Evolutionary conservation across 495 filamentous ascomycete genomes (phyloP).

Genomic region (Penicillium dipodomyicola): DNA sequence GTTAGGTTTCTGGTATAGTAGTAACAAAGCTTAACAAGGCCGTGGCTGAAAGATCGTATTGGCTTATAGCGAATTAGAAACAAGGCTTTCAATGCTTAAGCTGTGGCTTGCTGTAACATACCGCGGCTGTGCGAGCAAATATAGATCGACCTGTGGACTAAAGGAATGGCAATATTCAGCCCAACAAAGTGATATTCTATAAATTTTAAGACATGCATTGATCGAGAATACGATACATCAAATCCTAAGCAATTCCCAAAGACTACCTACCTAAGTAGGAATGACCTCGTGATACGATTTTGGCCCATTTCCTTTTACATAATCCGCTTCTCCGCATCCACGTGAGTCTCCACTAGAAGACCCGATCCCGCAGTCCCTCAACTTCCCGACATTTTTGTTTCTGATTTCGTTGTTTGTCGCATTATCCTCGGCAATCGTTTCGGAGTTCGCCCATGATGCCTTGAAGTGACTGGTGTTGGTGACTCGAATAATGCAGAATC

Average conservation of each 20-base stretch:
- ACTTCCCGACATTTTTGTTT: constrained; percentile 31
- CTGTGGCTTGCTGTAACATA: no score
- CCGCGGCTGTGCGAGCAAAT: no score
- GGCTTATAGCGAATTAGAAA: no score
- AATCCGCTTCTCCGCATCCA: constrained; percentile 35
- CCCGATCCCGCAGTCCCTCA: constrained; percentile 30
- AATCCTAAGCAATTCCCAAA: background rate
- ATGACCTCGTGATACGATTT: background rate
- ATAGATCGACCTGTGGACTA: no score
- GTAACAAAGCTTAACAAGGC: no score
- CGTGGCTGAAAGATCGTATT: no score
- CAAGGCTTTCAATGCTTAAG: no score
- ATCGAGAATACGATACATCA: background rate
- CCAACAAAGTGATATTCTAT: background rate
- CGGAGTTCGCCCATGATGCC: constrained; percentile 20
- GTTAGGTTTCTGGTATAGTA: no score
- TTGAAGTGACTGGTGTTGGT: constrained; percentile 14
- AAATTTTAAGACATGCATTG: background rate
- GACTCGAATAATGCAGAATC: constrained; percentile 25
- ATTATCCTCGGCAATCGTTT: constrained; percentile 26
- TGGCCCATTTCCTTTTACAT: constrained; percentile 17
- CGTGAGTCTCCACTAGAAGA: constrained; percentile 27
- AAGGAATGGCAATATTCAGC: background rate
- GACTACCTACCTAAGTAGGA: no score
- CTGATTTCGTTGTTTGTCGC: constrained; percentile 12